These are phyloP conservation scores for Camelina sativa DNA, from an alignment of 345 rosid species.

Conservation along the genomic window DNA sequence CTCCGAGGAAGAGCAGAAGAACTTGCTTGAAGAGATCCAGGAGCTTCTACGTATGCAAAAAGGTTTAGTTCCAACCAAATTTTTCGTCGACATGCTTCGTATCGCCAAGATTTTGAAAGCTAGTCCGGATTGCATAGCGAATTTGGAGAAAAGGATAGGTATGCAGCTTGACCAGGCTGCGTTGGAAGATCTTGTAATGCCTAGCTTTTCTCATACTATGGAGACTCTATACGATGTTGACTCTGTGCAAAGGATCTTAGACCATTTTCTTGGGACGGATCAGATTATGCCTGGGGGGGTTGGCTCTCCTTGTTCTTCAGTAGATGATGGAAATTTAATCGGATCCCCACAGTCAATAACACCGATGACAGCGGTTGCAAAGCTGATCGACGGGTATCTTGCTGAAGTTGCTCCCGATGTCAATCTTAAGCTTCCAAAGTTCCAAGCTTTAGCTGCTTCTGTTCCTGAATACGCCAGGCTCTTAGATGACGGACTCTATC, in stretches of 20 bases:
- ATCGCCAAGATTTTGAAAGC: constrained; percentile 81
- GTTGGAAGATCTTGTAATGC: constrained; percentile 93
- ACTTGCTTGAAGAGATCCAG: constrained; percentile 76
- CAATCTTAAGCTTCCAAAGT: constrained; percentile 90
- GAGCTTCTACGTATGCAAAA: constrained; percentile 74
- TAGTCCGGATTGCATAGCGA: constrained; percentile 63
- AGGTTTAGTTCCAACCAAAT: constrained; percentile 77
- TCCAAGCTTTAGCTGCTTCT: constrained; percentile 89
- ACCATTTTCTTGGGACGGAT: constrained; percentile 84
- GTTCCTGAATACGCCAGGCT: constrained; percentile 92
- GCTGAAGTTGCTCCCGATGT: constrained; percentile 98
- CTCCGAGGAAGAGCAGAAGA: constrained; percentile 88
- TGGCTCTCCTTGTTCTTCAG: constrained; percentile 72
- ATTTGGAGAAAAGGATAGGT: constrained; percentile 84
- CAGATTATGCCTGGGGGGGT: constrained; percentile 74
- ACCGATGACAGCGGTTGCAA: constrained; percentile 84
- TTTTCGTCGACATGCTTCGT: constrained; percentile 83
- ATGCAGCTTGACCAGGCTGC: constrained; percentile 97
- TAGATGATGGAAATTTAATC: constrained; percentile 79
- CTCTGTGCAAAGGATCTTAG: constrained; percentile 80
- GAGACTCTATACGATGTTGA: constrained; percentile 95
- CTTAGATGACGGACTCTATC: constrained; percentile 92
- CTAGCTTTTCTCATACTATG: constrained; percentile 80
- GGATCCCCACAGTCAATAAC: constrained; percentile 78
- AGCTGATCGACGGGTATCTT: constrained; percentile 95